phyloP scores from a whole-genome alignment of 2,329 filamentous ascomycete genomes.

The Colletotrichum sp. region DNA sequence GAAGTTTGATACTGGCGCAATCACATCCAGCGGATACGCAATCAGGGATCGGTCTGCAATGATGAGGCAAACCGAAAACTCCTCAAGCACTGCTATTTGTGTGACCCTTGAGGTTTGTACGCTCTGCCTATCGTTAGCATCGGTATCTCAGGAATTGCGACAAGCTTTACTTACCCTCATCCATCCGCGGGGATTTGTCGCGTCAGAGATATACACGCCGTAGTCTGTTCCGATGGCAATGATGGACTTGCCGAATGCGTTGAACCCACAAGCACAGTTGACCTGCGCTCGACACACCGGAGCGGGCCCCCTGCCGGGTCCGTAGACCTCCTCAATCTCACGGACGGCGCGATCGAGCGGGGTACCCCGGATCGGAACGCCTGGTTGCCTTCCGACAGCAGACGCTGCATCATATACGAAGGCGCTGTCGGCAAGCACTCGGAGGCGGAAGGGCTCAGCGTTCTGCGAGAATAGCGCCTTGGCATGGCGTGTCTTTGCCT shows the following conservation, averaged over 20 bases:
- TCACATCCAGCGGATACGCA: constrained; percentile 89
- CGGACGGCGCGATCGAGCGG: constrained; percentile 89
- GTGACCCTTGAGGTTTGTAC: constrained; percentile 81
- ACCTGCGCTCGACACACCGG: constrained; percentile 86
- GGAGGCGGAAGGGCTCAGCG: constrained; percentile 90
- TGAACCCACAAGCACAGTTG: constrained; percentile 92
- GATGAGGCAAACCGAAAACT: constrained; percentile 90
- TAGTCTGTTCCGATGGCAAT: constrained; percentile 95
- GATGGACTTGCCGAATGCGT: constrained; percentile 81
- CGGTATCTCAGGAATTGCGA: background rate
- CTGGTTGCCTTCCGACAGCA: constrained; percentile 61
- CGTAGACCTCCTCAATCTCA: constrained; percentile 83
- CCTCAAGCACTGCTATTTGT: constrained; percentile 92
- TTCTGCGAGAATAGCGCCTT: constrained; percentile 89
- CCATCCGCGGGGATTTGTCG: constrained; percentile 91
- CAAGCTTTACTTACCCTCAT: constrained; percentile 67
- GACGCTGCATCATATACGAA: constrained; percentile 79
- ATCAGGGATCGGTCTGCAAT: constrained; percentile 91
- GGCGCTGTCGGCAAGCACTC: constrained; percentile 89
- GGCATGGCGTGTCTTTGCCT: constrained; percentile 93
- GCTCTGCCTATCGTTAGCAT: constrained; percentile 55
- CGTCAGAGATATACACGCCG: constrained; percentile 89
- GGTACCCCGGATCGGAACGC: constrained; percentile 85
- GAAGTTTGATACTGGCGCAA: constrained; percentile 69
- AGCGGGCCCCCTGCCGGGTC: constrained; percentile 70